phyloP scores from a whole-genome alignment of 2,329 filamentous ascomycete genomes.

The Ceratocystis lukuohia region DNA sequence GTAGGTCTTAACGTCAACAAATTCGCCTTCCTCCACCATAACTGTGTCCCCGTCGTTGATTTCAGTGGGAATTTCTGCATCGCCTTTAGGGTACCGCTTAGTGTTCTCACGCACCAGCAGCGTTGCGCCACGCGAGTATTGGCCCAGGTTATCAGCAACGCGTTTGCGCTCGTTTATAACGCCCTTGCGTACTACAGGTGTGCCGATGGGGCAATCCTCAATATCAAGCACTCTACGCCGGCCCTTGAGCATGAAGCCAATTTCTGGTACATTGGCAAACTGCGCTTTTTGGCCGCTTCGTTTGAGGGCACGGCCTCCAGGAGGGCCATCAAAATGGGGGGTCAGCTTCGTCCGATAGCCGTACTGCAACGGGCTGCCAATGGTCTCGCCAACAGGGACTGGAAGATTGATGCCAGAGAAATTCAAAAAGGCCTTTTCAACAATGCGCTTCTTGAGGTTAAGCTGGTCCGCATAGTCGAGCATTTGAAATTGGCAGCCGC shows the following conservation, averaged over 20 bases:
- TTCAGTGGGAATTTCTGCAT: conserved; percentile 23
- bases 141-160: conserved; percentile 54
- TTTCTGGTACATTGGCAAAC: conserved; percentile 56
- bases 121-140: conserved; percentile 72
- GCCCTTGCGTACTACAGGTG: conserved; percentile 66
- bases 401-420: conserved; percentile 61
- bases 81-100: conserved; percentile 44
- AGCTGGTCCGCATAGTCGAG: conserved; percentile 79
- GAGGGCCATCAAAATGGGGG: conserved; percentile 80
- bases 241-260: conserved; percentile 88
- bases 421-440: conserved; percentile 83
- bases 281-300: conserved; percentile 34
- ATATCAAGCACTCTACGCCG: conserved; percentile 73
- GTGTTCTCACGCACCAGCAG: conserved; percentile 82
- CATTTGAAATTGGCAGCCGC: conserved; percentile 97
- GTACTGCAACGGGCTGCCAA: conserved; percentile 81
- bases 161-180: conserved; percentile 66
- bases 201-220: conserved; percentile 93
- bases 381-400: conserved; percentile 73
- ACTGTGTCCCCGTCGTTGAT: conserved; percentile 28
- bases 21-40: conserved; percentile 37
- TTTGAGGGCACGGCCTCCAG: conserved; percentile 36
- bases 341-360: conserved; percentile 94
- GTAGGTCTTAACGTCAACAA: conserved; percentile 69
- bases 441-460: conserved; percentile 65